Base-by-base conservation (phyloP, 345 rosid genomes). In the Erodium maritimum region DNA sequence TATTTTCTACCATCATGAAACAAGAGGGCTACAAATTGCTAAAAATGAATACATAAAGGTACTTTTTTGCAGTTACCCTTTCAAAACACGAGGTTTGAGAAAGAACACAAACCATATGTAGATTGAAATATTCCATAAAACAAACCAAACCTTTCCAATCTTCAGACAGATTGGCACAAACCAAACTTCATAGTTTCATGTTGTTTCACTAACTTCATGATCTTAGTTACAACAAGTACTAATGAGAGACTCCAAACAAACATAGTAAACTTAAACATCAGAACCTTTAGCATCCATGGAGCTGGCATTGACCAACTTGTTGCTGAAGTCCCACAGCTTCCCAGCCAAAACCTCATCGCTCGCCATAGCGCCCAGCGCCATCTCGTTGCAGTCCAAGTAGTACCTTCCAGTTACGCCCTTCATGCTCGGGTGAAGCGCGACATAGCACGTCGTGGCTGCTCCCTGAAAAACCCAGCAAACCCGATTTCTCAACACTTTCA, bases 341-440 rank as follows among this genome's bases (percentile, higher is more conserved):
- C 55, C 21, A 18, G 23, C 66, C 22, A 63, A 29, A 20, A 24
- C 37, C 14, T 52, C 53, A 58, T 85, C 84, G 52, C 70, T 70
- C 18, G 77, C 84, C 56, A 53, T 9, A 21, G 52, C 48, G 58
- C 65, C 42, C 45, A 58, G 17, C 55, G 34, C 16, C 18, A 19
- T 21, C 34, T 17, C 42, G 25, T 62, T 62, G 48, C 65, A 19
- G 29, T 62, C 58, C 52, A 62, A 6, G 42, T 52, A 61, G 50
- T 61, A 61, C 19, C 24, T 48, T 0, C 65, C 65, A 3, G 24
- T 53, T 14, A 29, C 52, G 22, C 65, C 65, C 18, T 62, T 62
- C 58, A 62, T 20, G 20, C 21, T 23, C 8, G 65, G 58, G 24
- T 62, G 58, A 25, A 54, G 11, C 19, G 65, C 59, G 8, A 33